Evolutionary conservation across 768 basidiomycete genomes (phyloP).

Genomic region (Termitomyces titanicus): DNA sequence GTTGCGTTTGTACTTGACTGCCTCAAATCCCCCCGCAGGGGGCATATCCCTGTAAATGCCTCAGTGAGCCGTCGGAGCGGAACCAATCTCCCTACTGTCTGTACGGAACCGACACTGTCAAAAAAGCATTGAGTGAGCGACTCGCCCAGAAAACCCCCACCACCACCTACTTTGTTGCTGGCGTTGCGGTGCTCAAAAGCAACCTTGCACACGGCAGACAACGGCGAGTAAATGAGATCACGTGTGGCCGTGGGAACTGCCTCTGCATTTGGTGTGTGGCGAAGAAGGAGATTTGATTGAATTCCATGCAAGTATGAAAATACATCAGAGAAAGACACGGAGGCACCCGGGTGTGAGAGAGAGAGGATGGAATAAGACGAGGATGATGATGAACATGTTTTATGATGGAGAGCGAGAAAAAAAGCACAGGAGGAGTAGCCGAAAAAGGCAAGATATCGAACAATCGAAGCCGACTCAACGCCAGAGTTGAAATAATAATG

Average conservation of each 20-base stretch:
- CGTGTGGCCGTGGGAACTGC: not conserved
- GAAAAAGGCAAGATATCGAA: constrained; percentile 37
- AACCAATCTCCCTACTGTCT: constrained; percentile 52
- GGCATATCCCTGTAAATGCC: constrained; percentile 80
- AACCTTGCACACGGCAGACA: not conserved
- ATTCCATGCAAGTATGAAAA: not conserved
- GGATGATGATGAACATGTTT: not conserved
- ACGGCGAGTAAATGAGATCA: not conserved
- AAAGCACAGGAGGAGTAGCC: constrained; percentile 22
- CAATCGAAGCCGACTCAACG: constrained; percentile 31
- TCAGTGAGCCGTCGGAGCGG: constrained; percentile 23
- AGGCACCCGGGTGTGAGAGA: not conserved
- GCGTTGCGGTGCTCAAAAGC: constrained; percentile 2
- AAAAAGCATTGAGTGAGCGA: constrained; percentile 1
- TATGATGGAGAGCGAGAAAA: not conserved
- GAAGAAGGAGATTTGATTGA: not conserved
- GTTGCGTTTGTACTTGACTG: constrained; percentile 93
- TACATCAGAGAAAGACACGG: not conserved
- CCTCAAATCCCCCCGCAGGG: constrained; percentile 88
- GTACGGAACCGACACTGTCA: constrained; percentile 55
- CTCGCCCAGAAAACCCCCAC: not conserved
- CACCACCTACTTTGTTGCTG: constrained; percentile 13
- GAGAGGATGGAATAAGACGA: not conserved
- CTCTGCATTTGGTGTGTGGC: constrained; percentile 3
- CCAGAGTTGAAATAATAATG: constrained; percentile 25